These are phyloP conservation scores for Trichoderma koningii DNA, from an alignment of 2,329 filamentous ascomycete species.

Conservation along the genomic window DNA sequence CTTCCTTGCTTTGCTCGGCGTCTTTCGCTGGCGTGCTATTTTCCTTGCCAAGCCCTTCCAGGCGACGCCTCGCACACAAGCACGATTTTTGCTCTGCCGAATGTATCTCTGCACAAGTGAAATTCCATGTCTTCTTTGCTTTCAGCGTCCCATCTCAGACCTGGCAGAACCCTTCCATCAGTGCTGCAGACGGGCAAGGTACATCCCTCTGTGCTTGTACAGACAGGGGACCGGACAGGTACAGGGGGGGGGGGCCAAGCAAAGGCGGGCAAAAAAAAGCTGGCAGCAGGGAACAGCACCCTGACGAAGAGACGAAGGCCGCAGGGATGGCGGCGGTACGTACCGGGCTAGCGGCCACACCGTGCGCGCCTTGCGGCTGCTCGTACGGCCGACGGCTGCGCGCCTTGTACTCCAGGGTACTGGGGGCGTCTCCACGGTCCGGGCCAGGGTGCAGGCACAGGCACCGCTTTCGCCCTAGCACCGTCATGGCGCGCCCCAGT, in stretches of 20 bases:
- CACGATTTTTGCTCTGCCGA: too few relatives aligned
- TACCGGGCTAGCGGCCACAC: constrained; percentile 20
- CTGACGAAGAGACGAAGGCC: neutral
- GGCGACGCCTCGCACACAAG: too few relatives aligned
- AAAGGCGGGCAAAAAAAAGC: neutral
- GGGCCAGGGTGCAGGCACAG: neutral
- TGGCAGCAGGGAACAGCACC: neutral
- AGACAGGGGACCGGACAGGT: neutral
- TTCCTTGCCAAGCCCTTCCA: too few relatives aligned
- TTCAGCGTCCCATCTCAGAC: too few relatives aligned
- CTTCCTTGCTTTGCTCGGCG: constrained; percentile 10
- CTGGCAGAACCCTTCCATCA: too few relatives aligned
- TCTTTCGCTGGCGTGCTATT: neutral
- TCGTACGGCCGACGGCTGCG: constrained; percentile 20
- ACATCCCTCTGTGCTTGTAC: too few relatives aligned
- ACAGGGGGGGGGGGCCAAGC: neutral
- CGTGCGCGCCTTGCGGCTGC: constrained; percentile 24
- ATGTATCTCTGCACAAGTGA: too few relatives aligned
- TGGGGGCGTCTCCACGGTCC: neutral
- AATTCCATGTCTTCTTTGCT: too few relatives aligned
- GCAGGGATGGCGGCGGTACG: constrained; percentile 19
- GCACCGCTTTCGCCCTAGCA: constrained; percentile 27
- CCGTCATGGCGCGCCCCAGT: constrained; percentile 25
- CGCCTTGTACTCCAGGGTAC: constrained; percentile 25
- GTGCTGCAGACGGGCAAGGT: too few relatives aligned